Base-by-base conservation (phyloP, 2,329 filamentous ascomycete species). In the Diaporthe ampelina region DNA sequence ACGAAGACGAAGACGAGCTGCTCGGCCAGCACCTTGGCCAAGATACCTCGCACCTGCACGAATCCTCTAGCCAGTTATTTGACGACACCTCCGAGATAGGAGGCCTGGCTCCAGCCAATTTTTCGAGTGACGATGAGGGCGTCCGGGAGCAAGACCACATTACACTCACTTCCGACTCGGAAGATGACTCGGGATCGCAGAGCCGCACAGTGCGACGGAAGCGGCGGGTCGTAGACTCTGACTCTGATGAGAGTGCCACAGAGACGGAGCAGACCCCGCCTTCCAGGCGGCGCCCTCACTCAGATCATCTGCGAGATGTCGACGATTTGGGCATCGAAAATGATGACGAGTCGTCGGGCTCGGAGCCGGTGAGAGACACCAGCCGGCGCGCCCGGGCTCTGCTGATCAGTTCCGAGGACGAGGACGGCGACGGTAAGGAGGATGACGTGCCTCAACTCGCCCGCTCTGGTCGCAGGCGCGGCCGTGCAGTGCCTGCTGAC, bases 1-100 rank as follows among this genome's bases (percentile, higher is more conserved):
- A 73, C 4, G 80, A 80, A 1, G 80, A 81, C 4, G 81, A 79
- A 6, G 78, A 77, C 0, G 77, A 81, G 8, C 35, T 65, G 24
- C 26, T 74, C 61, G 52, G 71, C 52, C n/a, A 74, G 45, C 1
- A 75, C 70, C 50, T 76, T 63, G 78, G 79, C 1, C 76, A 74
- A 1, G 73, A 75, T 19, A 45, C 48, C 6, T 32, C 35, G 9
- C 45, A 37, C n/a, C 26, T 40, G 37, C 48, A n/a, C 17, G 32
- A 19, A 45, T 37, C 32, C 40, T 43, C 50, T 2, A 35, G 56
- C 37, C 69, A 50, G 10, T 32, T 70, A 21, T 5, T 52, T 9
- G 69, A 54, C 32, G 9, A 37, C 57, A n/a, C 32, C 32, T 72
- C 69, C 26, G 57, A 54, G 3, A 29, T 32, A 6, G 48, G 54